These are phyloP conservation scores for Phoma herbarum DNA, from an alignment of 2,329 filamentous ascomycete species.

Conservation along the genomic window DNA sequence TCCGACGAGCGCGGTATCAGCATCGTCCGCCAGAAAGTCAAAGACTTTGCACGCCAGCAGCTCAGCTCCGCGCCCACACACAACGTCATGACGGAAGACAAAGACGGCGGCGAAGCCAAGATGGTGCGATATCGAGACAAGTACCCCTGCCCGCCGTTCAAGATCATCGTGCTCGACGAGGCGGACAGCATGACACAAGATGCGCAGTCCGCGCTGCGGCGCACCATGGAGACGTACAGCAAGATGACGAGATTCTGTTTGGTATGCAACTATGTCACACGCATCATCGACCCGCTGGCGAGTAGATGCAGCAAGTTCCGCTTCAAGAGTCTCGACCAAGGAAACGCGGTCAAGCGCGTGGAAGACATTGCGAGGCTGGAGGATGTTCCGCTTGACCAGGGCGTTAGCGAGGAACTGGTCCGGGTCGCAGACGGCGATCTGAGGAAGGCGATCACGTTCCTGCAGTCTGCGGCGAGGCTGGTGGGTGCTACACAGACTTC, in stretches of 20 bases:
- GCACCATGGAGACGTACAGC: slow-evolving; percentile 98
- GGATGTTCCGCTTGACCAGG: slow-evolving; percentile 76
- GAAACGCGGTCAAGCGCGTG: slow-evolving; percentile 80
- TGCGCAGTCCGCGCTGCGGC: slow-evolving; percentile 87
- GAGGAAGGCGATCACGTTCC: slow-evolving; percentile 92
- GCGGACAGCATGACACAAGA: slow-evolving; percentile 99
- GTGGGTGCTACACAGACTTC: slow-evolving; percentile 68
- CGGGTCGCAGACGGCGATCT: slow-evolving; percentile 92
- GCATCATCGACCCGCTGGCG: slow-evolving; percentile 96
- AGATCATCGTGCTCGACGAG: slow-evolving; percentile 98
- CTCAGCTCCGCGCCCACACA: slow-evolving; percentile 78
- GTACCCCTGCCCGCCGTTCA: slow-evolving; percentile 97
- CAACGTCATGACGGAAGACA: slow-evolving; percentile 66
- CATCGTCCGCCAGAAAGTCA: slow-evolving; percentile 97
- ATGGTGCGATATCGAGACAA: slow-evolving; percentile 62
- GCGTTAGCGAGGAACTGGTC: slow-evolving; percentile 84
- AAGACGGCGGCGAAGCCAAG: slow-evolving; percentile 37
- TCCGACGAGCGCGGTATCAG: slow-evolving; percentile 98
- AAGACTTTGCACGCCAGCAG: slow-evolving; percentile 96
- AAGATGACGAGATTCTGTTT: slow-evolving; percentile 97
- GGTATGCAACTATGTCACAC: slow-evolving; percentile 97
- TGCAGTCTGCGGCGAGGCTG: slow-evolving; percentile 92
- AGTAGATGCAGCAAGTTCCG: slow-evolving; percentile 95
- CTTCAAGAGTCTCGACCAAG: slow-evolving; percentile 93
- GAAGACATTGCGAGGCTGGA: slow-evolving; percentile 84